Base-by-base conservation (phyloP, 768 basidiomycete species). In the Rhizopogon sp. region DNA sequence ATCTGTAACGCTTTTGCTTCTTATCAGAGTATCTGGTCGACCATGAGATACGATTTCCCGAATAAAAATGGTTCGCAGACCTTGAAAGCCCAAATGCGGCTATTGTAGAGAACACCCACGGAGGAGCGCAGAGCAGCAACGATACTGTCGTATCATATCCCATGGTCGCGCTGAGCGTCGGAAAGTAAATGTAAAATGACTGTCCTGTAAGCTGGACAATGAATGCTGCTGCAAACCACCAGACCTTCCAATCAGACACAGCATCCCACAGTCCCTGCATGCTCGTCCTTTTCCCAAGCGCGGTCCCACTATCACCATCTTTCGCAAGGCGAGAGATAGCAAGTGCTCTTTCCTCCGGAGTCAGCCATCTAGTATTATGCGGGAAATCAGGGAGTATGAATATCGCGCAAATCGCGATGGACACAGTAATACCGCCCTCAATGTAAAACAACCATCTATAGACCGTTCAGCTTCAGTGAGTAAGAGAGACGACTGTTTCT, bases 1-100 rank as follows among this genome's bases (percentile, higher is more conserved):
- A 88, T 65, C 73, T 82, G 72, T 79, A 88, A 41, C 89, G 81
- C 60, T 90, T 88, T 20, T 77, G 77, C 6, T 70, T 72, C 60
- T 70, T 71, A 69, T 93, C 90, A 0, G 89, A 87, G 70, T 88
- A 85, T 56, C 84, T 80, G 25, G 13, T 29, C 1, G 8, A 5
- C 43, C 8, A n/a, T 35, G 37, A 16, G 28, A 22, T n/a, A 14
- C 16, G 17, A 28, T 25, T 29, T 31, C 33, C 7, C 29, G 6
- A 14, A 28, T 13, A 51, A 14, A 3, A 16, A 16, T 25, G 20
- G 6, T 37, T 37, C n/a, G 51, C 54, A 8, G 31, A 49, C 52
- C 45, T 53, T 5, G 57, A 40, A 14, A 55, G 42, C 11, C 41
- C 37, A 25, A 78, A 69, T 0, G 76, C 72, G 29, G 60, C 55